Base-by-base conservation (phyloP, 1,139 yeast genomes). In the Taphrina flavorubra region DNA sequence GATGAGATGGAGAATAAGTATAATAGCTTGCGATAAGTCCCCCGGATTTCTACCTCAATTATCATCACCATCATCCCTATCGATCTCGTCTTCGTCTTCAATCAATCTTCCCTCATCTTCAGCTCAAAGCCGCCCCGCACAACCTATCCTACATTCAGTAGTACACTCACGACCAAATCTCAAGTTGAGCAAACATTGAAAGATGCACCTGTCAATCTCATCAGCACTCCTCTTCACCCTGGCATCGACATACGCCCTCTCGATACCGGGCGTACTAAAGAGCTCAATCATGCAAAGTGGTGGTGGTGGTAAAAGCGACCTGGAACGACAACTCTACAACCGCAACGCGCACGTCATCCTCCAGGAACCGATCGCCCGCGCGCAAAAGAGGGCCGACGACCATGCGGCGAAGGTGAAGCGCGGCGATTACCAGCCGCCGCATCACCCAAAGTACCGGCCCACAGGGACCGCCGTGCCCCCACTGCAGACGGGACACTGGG, bases 371-470 rank as follows among this genome's bases (percentile, higher is more conserved):
- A n/a, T 58, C 14, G 62, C 16, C 31, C 42, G 42, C 42, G 62
- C 62, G 4, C 62, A 46, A 20, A 16, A 42, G 20, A 25, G 62
- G 42, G 62, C 51, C 1, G 62, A 58, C 34, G 40, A 20, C 6
- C 42, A 58, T 20, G 51, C 51, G 40, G 20, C 20, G 18, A 42
- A 58, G 16, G 62, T 58, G 40, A 58, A 44, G 62, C 42, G 62
- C 40, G 62, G 62, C 31, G 62, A 58, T 39, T 58, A 44, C 34
- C 62, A 44, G 53, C 51, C 62, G 39, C 62, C 62, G n/a, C 62
- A 58, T 20, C 62, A 58, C 40, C 62, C 62, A 13, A 58, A 58
- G 46, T 58, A 44, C 53, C 42, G 62, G 44, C 62, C 62, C 25
- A 58, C 62, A 31, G 51, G 51, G n/a, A 58, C 62, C 42, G 39